Percentiles rank a stretch among this genome's conserved stretches.
These are phyloP conservation scores for Tuber microsphaerosporum DNA, from an alignment of 495 filamentous ascomycete species.

Conservation along the genomic window DNA sequence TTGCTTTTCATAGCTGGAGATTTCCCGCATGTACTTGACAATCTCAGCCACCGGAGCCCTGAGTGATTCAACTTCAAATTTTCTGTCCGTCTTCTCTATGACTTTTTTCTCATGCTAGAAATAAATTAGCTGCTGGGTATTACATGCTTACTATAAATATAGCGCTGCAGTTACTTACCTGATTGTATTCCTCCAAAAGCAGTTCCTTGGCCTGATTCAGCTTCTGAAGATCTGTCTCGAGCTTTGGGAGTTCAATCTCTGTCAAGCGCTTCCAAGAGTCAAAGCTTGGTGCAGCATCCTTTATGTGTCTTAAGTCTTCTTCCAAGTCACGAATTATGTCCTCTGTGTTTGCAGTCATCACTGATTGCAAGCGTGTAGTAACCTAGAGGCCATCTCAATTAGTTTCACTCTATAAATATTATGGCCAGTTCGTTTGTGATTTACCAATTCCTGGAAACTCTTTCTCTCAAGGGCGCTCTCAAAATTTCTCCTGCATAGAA, in stretches of 20 bases:
- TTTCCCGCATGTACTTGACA: conserved; percentile 61
- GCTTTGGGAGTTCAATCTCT: conserved; percentile 60
- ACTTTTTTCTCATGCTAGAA: conserved; percentile 45
- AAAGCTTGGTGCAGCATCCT: conserved; percentile 58
- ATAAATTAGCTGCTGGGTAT: conserved; percentile 6
- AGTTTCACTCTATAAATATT: background rate
- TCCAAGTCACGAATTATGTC: conserved; percentile 56
- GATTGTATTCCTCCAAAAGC: conserved; percentile 67
- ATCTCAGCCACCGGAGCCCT: conserved; percentile 70
- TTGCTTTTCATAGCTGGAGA: conserved; percentile 60
- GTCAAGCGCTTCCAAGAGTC: conserved; percentile 65
- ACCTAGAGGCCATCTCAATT: conserved; percentile 15
- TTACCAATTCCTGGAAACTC: conserved; percentile 37
- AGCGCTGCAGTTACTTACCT: conserved; percentile 25
- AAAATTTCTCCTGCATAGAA: conserved; percentile 36
- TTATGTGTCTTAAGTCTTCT: conserved; percentile 53
- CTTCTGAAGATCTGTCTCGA: conserved; percentile 56
- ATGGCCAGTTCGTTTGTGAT: background rate
- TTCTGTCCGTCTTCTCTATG: conserved; percentile 56
- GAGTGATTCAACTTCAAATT: conserved; percentile 67
- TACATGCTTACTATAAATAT: background rate
- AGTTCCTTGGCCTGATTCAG: conserved; percentile 56
- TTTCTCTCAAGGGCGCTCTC: conserved; percentile 23
- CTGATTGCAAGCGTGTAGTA: conserved; percentile 42
- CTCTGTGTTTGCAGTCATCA: conserved; percentile 47